Evolutionary conservation across 1,284 basidiomycete genomes (phyloP).

Genomic region (Rhodotorula sp.): DNA sequence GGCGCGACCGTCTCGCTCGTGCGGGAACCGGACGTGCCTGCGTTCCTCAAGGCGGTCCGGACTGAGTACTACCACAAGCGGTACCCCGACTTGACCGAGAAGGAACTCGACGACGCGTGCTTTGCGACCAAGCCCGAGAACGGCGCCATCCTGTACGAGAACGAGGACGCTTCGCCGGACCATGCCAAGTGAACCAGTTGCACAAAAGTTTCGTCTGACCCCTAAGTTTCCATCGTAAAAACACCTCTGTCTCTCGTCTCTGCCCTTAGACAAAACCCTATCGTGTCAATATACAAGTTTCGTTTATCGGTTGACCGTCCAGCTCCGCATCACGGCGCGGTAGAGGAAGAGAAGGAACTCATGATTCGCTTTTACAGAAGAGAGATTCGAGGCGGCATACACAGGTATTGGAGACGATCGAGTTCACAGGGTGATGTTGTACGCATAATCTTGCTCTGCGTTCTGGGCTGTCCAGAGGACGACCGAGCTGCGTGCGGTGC

Average conservation of each 20-base stretch:
- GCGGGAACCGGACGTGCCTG: slow-evolving; percentile 62
- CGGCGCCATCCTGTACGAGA: slow-evolving; percentile 57
- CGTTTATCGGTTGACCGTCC: too few species aligned
- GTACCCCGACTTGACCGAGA: slow-evolving; percentile 62
- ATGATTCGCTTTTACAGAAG: too few species aligned
- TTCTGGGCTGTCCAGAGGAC: slow-evolving; percentile 85
- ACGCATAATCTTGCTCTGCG: slow-evolving; percentile 78
- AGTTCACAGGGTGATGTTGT: slow-evolving; percentile 69
- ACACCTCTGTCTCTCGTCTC: too few species aligned
- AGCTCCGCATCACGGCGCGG: too few species aligned
- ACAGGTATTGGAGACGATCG: too few species aligned
- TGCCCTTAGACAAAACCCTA: background rate
- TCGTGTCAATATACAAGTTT: too few species aligned
- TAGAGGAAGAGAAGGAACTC: too few species aligned
- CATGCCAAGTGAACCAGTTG: background rate
- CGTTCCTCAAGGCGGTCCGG: slow-evolving; percentile 67
- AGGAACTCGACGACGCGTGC: slow-evolving; percentile 65
- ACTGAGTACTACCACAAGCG: slow-evolving; percentile 58
- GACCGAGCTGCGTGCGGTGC: slow-evolving; percentile 57
- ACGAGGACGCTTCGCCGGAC: background rate
- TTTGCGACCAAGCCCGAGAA: slow-evolving; percentile 83
- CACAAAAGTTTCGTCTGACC: too few species aligned
- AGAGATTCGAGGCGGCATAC: too few species aligned
- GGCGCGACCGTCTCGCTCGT: slow-evolving; percentile 84
- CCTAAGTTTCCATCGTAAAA: too few species aligned